Percentiles rank a stretch among this genome's conserved stretches.
These are phyloP conservation scores for Dendryphion nanum DNA, from an alignment of 2,329 filamentous ascomycete genomes.

Conservation along the genomic window DNA sequence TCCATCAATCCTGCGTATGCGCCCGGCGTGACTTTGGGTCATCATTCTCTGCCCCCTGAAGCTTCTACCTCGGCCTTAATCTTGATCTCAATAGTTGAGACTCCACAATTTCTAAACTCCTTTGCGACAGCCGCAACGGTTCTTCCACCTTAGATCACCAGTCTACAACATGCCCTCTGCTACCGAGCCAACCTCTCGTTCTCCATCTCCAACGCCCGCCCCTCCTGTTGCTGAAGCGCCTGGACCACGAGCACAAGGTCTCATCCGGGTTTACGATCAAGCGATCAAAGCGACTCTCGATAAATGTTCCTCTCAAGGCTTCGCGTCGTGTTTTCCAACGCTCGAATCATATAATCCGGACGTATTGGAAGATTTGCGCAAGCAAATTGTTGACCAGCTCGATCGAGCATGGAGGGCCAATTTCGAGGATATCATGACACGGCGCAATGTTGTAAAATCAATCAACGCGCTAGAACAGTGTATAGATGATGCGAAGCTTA, in stretches of 20 bases:
- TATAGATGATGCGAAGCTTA: conserved; percentile 56
- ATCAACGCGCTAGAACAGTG: conserved; percentile 62
- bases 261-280: conserved; percentile 60
- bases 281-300: conserved; percentile 60
- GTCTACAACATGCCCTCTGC: conserved; percentile 28
- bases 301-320: conserved; percentile 61
- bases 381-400: conserved; percentile 58
- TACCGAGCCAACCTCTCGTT: conserved; percentile 31
- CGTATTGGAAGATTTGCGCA: conserved; percentile 56
- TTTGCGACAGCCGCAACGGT: no score
- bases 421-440: conserved; percentile 59
- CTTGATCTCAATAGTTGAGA: no score
- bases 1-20: no score
- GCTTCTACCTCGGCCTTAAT: no score
- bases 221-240: conserved; percentile 55
- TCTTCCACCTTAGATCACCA: no score
- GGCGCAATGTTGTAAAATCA: conserved; percentile 56
- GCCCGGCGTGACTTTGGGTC: no score
- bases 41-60: no score
- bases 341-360: conserved; percentile 57
- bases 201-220: conserved; percentile 53
- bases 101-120: no score
- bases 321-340: conserved; percentile 63
- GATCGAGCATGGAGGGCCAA: conserved; percentile 57
- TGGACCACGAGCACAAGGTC: conserved; percentile 58